Evolutionary conservation across 805 yeast genomes (phyloP), one percentile per base, ranked within the genome.

Genomic region (Zygoascus ofunaensis): DNA sequence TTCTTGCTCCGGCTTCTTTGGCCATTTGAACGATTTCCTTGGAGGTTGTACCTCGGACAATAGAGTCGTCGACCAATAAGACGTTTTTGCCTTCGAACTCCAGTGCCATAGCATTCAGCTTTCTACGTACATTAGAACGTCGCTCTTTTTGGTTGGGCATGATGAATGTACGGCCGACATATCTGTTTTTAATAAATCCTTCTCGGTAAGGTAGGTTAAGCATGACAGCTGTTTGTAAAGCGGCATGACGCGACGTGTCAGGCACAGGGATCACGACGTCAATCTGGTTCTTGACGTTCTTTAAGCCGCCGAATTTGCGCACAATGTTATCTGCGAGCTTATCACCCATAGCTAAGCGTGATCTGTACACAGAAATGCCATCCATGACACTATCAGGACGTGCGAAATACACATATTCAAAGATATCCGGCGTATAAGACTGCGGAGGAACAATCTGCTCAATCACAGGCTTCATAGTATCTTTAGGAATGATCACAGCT

Each of bases 201-300:
- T 92, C 98, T 60, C 98, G 77, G 67, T 87, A 92, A 17, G 95
- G 94, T 17, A 87, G 61, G 39, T 78, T 75, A 50, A 92, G 71
- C 39, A 79, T 71, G 32, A 83, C 89, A 1, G 97, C 90, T 65
- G 95, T 82, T 60, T 92, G 92, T 49, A 89, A 66, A 1, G 97
- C 97, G 19, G 95, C 81, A 36, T 94, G 89, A 65, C 97, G 77
- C n/a, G 97, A 81, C 5, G 98, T 92, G 63, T 92, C 98, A 8
- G 98, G 98, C 12, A 92, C 98, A 2, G 98, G 97, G 47, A 92
- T 86, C 33, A 92, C 95, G 39, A 90, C 98, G 57, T 92, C 98
- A 45, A 92, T 81, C 48, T 76, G 76, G 42, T 72, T 65, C 35
- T 68, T 63, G 39, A 72, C 71, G 18, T 70, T 66, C 33, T 73